These are phyloP conservation scores for Penicillium pancosmium DNA, from an alignment of 495 filamentous ascomycete species.

Conservation along the genomic window DNA sequence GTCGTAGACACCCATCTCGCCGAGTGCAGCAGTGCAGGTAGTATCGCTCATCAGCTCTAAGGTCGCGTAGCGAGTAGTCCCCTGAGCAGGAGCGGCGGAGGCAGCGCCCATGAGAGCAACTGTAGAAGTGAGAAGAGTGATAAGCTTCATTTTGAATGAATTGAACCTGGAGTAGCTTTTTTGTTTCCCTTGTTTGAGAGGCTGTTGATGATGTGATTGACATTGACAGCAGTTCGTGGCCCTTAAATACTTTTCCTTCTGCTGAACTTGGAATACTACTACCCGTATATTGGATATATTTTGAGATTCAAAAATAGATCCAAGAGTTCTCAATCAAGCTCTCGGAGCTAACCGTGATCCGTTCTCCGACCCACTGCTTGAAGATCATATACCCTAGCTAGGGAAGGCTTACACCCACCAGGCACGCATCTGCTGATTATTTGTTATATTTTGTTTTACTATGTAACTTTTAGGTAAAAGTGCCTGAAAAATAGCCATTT, in stretches of 20 bases:
- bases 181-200: not conserved
- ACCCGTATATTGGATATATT: not conserved
- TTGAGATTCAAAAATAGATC: slow-evolving; percentile 1
- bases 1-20: not conserved
- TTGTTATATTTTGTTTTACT: not conserved
- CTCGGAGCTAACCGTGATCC: not conserved
- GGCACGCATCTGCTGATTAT: not conserved
- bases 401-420: not conserved
- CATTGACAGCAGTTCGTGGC: not conserved
- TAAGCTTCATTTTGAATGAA: not conserved
- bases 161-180: not conserved
- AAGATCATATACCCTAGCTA: not conserved
- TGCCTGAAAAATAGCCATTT: not conserved
- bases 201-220: not conserved
- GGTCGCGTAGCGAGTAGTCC: not conserved
- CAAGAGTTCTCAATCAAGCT: not conserved
- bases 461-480: not conserved
- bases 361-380: not conserved
- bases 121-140: not conserved
- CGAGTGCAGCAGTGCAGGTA: not conserved
- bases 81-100: not conserved
- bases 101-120: not conserved
- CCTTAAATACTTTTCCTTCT: not conserved
- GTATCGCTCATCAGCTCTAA: not conserved
- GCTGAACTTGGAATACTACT: not conserved